phyloP scores from a whole-genome alignment of 1,284 basidiomycete species.

The Puccinia triticina region DNA sequence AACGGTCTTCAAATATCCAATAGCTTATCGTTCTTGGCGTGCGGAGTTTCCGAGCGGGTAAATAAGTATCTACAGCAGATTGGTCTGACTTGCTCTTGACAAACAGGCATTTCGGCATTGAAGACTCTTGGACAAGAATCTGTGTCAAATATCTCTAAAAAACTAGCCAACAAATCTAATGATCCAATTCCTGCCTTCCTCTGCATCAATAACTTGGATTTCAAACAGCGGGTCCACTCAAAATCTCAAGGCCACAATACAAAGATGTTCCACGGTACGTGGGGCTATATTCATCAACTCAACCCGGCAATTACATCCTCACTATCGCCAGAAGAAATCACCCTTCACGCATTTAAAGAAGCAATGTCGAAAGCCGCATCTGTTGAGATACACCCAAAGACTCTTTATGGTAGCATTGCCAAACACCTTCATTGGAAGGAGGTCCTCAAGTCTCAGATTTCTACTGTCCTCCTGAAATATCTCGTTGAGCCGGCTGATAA shows the following conservation, averaged over 20 bases:
- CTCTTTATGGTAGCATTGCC: too few relatives aligned
- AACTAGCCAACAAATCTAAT: too few relatives aligned
- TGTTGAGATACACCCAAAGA: too few relatives aligned
- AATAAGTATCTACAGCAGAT: background rate
- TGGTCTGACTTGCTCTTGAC: background rate
- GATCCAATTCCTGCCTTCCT: background rate
- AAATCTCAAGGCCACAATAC: background rate
- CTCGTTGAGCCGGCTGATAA: too few relatives aligned
- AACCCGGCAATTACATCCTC: background rate
- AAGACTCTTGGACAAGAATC: background rate
- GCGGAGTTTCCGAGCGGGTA: background rate
- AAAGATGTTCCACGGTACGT: background rate
- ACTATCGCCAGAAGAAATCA: too few relatives aligned
- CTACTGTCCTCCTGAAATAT: too few relatives aligned
- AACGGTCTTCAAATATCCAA: background rate
- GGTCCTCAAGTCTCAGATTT: too few relatives aligned
- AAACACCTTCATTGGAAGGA: too few relatives aligned
- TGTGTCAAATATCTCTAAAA: too few relatives aligned
- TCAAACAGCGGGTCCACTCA: background rate
- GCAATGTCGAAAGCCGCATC: too few relatives aligned
- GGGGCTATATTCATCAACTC: background rate
- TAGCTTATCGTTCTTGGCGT: background rate
- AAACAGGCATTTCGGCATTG: background rate
- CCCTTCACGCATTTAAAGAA: too few relatives aligned
- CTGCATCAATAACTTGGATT: background rate